Conservation (phyloP, 805 yeast genomes). For the Peterozyma toletana region DNA sequence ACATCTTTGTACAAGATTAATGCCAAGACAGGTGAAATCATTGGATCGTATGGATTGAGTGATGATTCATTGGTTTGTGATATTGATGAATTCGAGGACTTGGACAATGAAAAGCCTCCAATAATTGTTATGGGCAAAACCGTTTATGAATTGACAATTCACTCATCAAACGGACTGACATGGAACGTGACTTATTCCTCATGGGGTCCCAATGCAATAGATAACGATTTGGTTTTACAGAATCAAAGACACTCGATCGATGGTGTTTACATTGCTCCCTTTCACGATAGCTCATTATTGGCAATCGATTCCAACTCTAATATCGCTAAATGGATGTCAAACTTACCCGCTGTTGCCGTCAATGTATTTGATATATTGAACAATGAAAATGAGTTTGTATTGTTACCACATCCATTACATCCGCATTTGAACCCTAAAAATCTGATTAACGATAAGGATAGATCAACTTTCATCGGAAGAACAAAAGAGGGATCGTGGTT, state of each 20-base stretch:
- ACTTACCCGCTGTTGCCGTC: slow-evolving; percentile 64
- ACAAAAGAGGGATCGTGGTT: slow-evolving; percentile 69
- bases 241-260: slow-evolving; percentile 54
- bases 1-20: slow-evolving; percentile 74
- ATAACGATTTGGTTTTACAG: slow-evolving; percentile 41
- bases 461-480: slow-evolving; percentile 53
- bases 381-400: slow-evolving; percentile 30
- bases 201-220: slow-evolving; percentile 91
- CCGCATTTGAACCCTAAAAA: slow-evolving; percentile 25
- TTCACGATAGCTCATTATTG: slow-evolving; percentile 70
- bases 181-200: slow-evolving; percentile 85
- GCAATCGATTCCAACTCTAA: slow-evolving; percentile 68
- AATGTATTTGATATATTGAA: slow-evolving; percentile 71
- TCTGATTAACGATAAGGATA: slow-evolving; percentile 19
- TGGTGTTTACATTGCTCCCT: slow-evolving; percentile 73
- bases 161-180: slow-evolving; percentile 52
- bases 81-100: slow-evolving; percentile 10
- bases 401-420: slow-evolving; percentile 65
- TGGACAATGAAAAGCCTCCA: slow-evolving; percentile 2
- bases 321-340: slow-evolving; percentile 73
- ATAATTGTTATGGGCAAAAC: slow-evolving; percentile 62
- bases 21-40: slow-evolving; percentile 64
- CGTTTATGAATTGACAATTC: slow-evolving; percentile 67
- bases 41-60: slow-evolving; percentile 59
- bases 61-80: slow-evolving; percentile 11